Percentiles rank a stretch among this genome's conserved stretches.
Evolutionary conservation across 495 filamentous ascomycete species (phyloP).

Genomic region (Staphylotrichum longicolle): DNA sequence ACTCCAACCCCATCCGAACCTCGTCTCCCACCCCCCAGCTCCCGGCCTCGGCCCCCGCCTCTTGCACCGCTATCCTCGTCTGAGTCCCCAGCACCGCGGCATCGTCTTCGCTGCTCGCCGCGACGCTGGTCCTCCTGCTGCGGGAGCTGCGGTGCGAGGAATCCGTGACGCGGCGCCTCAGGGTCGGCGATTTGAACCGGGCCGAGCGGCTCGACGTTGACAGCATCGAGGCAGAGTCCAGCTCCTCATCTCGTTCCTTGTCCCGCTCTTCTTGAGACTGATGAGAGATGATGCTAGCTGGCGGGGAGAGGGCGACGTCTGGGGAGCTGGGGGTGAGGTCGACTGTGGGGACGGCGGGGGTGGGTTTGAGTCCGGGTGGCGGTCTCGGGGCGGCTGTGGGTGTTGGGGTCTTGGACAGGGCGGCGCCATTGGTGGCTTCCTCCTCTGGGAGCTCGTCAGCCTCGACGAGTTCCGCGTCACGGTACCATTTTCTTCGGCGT

Average conservation of each 20-base stretch:
- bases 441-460: constrained; percentile 40
- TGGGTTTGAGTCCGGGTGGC: background rate
- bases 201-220: constrained; percentile 34
- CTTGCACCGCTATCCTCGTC: constrained; percentile 33
- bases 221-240: constrained; percentile 32
- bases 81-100: constrained; percentile 30
- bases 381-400: constrained; percentile 6
- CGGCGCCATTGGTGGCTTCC: constrained; percentile 27
- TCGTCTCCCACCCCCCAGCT: constrained; percentile 42
- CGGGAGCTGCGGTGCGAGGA: constrained; percentile 12
- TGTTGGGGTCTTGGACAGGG: constrained; percentile 18
- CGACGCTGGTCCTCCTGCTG: constrained; percentile 27
- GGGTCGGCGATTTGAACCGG: constrained; percentile 24
- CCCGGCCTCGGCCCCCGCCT: constrained; percentile 30
- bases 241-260: constrained; percentile 23
- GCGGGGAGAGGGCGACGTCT: background rate
- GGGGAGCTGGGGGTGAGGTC: constrained; percentile 12
- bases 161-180: constrained; percentile 25
- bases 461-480: constrained; percentile 94
- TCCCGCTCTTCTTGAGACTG: constrained; percentile 14
- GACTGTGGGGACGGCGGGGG: constrained; percentile 11
- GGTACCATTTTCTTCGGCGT: constrained; percentile 88
- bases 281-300: constrained; percentile 1
- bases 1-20: constrained; percentile 41
- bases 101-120: constrained; percentile 30